Conservation (phyloP, 2,329 filamentous ascomycete species). For the Paracoccidioides lutzii region DNA sequence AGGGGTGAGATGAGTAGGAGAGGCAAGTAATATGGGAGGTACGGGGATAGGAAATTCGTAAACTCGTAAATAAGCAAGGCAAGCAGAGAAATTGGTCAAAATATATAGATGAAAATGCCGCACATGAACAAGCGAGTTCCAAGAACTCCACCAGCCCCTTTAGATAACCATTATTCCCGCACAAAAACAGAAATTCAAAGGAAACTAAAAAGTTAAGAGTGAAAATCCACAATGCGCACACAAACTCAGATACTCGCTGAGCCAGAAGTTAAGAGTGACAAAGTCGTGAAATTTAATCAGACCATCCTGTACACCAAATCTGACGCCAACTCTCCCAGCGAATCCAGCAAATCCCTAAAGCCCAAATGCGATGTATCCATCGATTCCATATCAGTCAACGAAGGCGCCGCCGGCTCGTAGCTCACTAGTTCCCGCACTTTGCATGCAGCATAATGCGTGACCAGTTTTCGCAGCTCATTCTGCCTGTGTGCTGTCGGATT, state of each 20-base stretch:
- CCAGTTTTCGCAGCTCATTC: conserved; percentile 29
- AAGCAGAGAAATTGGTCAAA: conserved; percentile 8
- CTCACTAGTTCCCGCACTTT: conserved; percentile 27
- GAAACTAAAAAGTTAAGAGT: neutral
- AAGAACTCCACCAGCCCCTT: neutral
- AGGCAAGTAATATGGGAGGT: neutral
- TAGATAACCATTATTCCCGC: neutral
- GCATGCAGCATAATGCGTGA: conserved; percentile 29
- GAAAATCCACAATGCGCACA: neutral
- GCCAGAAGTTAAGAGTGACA: no score
- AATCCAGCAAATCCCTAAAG: conserved; percentile 25
- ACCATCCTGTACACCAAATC: conserved; percentile 32
- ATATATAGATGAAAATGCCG: conserved; percentile 7
- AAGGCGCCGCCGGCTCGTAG: conserved; percentile 14
- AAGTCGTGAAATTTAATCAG: conserved; percentile 11
- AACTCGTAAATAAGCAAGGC: neutral
- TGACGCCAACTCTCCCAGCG: conserved; percentile 28
- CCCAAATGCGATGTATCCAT: conserved; percentile 17
- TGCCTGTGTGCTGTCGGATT: conserved; percentile 22
- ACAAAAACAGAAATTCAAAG: neutral
- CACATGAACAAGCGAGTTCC: conserved; percentile 1
- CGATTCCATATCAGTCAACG: conserved; percentile 13
- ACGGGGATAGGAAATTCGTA: neutral
- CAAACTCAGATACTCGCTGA: neutral
- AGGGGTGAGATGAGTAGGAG: neutral